Evolutionary conservation across 139 green algal genomes (phyloP).

Genomic region (Chlorella sp.): DNA sequence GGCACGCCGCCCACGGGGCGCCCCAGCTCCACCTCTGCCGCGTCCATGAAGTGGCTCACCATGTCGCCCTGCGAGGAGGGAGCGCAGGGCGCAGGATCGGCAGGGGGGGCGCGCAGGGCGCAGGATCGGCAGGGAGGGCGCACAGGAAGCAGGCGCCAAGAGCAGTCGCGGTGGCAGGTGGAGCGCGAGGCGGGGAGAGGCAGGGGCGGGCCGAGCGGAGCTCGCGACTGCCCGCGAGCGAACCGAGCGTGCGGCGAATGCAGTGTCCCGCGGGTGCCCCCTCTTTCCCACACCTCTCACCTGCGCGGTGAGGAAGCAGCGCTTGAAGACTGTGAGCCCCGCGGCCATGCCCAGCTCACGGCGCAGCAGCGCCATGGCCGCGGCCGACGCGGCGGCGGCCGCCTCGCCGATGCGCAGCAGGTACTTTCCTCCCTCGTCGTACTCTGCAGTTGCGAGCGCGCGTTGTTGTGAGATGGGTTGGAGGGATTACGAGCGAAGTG

Average conservation of each 20-base stretch:
- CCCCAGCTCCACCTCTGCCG: conserved; percentile 72
- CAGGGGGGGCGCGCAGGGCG: background rate
- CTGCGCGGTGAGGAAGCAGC: conserved; percentile 91
- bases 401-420: conserved; percentile 49
- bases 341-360: conserved; percentile 42
- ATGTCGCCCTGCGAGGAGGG: conserved; percentile 81
- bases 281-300: conserved; percentile 21
- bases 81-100: background rate
- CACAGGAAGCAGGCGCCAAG: background rate
- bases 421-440: conserved; percentile 47
- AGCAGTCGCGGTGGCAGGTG: no score
- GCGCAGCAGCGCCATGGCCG: conserved; percentile 70
- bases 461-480: no score
- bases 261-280: background rate
- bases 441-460: conserved; percentile 53
- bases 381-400: conserved; percentile 47
- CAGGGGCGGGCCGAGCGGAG: no score
- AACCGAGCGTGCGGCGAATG: no score
- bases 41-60: conserved; percentile 81
- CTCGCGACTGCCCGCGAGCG: no score
- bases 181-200: no score
- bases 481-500: no score
- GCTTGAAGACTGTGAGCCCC: conserved; percentile 80
- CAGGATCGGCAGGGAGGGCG: background rate
- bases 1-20: conserved; percentile 55